Base-by-base conservation (phyloP, 2,329 filamentous ascomycete species). In the Talaromyces sp. region DNA sequence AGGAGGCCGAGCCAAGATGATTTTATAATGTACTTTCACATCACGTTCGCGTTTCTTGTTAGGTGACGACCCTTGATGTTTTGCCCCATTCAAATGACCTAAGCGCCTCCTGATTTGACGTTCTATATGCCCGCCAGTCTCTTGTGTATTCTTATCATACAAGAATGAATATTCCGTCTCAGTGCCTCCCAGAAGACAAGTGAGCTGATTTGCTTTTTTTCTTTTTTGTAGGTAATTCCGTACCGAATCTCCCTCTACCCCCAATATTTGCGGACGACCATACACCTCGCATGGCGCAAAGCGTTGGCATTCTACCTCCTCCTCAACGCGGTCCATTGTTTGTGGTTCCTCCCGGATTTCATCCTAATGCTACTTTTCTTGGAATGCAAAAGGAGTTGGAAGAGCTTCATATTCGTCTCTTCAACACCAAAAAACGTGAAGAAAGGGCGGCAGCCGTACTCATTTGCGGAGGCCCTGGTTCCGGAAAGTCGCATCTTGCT, bases 401-500 rank as follows among this genome's bases (percentile, higher is more conserved):
- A 9, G 73, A 81, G 2, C 73, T 89, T 22, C 84, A 88, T 63
- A 76, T 72, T 52, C 80, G 85, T 66, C 72, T 89, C 3, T 82
- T 79, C 64, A 83, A 86, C 63, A 75, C 76, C 28, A 80, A 83
- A 50, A 81, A 84, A 39, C 75, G 84, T 37, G 75, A 77, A 7
- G 73, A 81, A 46, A 84, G 85, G 15, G 84, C 85, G 0, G 82
- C 82, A 22, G 83, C 85, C 1, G 84, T 87, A 1, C 73, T 89
- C 8, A 79, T 89, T 10, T 82, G 83, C 62, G 84, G 83, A 36
- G 81, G 85, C 39, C 83, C 85, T 1, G 87, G 87, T 1, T 82
- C 82, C 13, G 87, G 87, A 2, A 89, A 89, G 70, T 85, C 84
- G 1, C 86, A 89, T 64, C 73, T 89, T 13, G 85, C 85, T 28